Conservation (phyloP, 169 alveolate species). For the Cryptosporidium parvum region DNA sequence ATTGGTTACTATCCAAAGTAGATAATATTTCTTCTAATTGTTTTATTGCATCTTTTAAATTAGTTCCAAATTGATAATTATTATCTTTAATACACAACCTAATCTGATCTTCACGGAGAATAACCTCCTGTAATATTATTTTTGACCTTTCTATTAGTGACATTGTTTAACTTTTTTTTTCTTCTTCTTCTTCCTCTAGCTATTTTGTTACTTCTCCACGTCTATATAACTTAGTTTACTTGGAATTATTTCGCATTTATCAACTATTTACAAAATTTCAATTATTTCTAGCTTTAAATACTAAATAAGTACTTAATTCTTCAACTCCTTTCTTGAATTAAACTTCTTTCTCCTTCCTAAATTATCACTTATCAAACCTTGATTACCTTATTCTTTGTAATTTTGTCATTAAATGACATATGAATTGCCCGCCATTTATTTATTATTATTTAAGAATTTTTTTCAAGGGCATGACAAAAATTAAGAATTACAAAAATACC, state of each 20-base stretch:
- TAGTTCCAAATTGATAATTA: neutral
- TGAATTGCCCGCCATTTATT: neutral
- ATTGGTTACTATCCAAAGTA: neutral
- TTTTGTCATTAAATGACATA: neutral
- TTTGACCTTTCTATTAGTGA: neutral
- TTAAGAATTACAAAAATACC: neutral
- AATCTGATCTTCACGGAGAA: neutral
- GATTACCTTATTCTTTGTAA: neutral
- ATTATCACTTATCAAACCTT: neutral
- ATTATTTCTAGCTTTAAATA: neutral
- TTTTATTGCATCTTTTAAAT: neutral
- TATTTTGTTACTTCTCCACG: neutral
- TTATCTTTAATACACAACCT: neutral
- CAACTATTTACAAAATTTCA: neutral
- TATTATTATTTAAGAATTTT: neutral
- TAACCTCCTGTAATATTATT: constrained; percentile 8
- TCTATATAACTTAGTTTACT: neutral
- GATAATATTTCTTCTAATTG: constrained; percentile 5
- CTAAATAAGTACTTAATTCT: neutral
- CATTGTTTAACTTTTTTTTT: neutral
- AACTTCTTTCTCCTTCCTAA: neutral
- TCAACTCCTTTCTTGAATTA: neutral
- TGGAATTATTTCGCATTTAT: neutral
- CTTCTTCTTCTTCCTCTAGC: neutral
- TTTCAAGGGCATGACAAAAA: neutral